These are phyloP conservation scores for Vachellia pachyceras DNA, from an alignment of 306 rosid genomes.

Conservation along the genomic window DNA sequence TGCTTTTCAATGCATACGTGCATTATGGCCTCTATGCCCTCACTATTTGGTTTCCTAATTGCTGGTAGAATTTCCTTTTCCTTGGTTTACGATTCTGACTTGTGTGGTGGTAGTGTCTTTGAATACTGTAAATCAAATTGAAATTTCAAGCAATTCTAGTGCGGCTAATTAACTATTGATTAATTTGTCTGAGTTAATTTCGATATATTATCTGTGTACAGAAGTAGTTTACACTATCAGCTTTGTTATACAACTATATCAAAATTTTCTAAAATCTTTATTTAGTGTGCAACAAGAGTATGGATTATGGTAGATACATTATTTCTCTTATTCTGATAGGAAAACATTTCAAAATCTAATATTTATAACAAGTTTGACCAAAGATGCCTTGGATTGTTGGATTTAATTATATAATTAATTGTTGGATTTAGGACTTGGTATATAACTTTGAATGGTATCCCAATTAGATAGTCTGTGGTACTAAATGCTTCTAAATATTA, in stretches of 20 bases:
- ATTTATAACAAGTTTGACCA: background rate
- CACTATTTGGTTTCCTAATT: background rate
- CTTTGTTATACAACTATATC: background rate
- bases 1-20: constrained; percentile 3
- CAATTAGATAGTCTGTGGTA: background rate
- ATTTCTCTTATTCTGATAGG: background rate
- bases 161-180: background rate
- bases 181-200: background rate
- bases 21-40: background rate
- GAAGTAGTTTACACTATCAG: background rate
- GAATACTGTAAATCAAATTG: background rate
- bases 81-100: background rate
- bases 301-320: background rate
- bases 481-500: background rate
- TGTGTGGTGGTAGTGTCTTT: background rate
- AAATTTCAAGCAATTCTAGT: background rate
- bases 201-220: background rate
- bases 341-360: background rate
- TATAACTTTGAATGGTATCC: background rate
- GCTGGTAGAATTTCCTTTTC: background rate
- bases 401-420: background rate
- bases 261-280: background rate
- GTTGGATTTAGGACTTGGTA: background rate
- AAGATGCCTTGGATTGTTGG: background rate
- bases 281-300: background rate